Percentiles rank a stretch among this genome's conserved stretches.
phyloP scores from a whole-genome alignment of 345 rosid genomes.

The Gossypium anomalum region DNA sequence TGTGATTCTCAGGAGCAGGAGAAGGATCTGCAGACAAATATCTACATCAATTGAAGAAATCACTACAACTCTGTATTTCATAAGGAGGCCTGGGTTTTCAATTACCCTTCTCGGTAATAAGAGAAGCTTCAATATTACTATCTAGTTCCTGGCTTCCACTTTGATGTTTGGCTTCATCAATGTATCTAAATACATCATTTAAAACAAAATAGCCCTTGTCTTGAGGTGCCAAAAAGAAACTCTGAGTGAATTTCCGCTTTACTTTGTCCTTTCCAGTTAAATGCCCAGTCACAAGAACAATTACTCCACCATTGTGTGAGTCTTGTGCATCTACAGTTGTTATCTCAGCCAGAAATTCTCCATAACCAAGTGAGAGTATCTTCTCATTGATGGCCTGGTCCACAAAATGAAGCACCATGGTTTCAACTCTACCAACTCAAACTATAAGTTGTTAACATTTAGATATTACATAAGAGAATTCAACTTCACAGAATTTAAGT shows the following conservation, averaged over 20 bases:
- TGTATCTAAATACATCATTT: conserved; percentile 81
- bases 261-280: conserved; percentile 52
- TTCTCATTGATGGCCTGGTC: conserved; percentile 79
- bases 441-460: background rate
- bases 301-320: conserved; percentile 60
- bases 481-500: background rate
- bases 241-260: conserved; percentile 68
- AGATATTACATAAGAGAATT: background rate
- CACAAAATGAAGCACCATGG: conserved; percentile 7
- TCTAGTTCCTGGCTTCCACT: conserved; percentile 25
- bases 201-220: conserved; percentile 89
- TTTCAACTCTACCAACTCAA: conserved; percentile 5
- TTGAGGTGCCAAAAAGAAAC: conserved; percentile 90
- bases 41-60: conserved; percentile 1
- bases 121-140: conserved; percentile 28
- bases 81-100: background rate
- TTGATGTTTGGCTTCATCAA: conserved; percentile 41
- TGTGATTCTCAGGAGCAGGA: conserved; percentile 30
- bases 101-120: conserved; percentile 35
- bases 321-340: conserved; percentile 74
- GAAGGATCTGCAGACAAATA: conserved; percentile 26
- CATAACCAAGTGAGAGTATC: conserved; percentile 60
- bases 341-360: conserved; percentile 54
- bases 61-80: background rate
- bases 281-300: conserved; percentile 79